Evolutionary conservation across 352 stramenopile genomes (phyloP).

Genomic region (Phytophthora foliorum): DNA sequence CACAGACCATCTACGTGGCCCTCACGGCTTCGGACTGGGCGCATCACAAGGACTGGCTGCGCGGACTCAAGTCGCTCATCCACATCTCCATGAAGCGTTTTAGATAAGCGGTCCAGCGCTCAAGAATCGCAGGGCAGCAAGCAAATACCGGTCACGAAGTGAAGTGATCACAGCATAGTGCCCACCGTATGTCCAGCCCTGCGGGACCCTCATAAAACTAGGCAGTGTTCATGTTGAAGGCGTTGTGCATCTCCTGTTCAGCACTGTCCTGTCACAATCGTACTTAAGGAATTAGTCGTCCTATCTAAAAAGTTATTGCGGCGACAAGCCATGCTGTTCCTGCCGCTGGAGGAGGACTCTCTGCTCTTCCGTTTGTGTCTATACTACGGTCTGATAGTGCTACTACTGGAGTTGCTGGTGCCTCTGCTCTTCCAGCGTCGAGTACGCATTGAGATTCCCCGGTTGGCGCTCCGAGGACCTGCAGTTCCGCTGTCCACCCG

Average conservation of each 20-base stretch:
- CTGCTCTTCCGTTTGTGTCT: slow-evolving; percentile 64
- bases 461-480: slow-evolving; percentile 26
- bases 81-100: slow-evolving; percentile 94
- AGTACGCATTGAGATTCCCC: slow-evolving; percentile 58
- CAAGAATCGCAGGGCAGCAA: slow-evolving; percentile 14
- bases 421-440: slow-evolving; percentile 65
- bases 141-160: slow-evolving; percentile 22
- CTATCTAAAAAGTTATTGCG: not conserved
- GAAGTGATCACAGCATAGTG: slow-evolving; percentile 18
- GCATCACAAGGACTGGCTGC: slow-evolving; percentile 98
- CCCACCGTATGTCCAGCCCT: slow-evolving; percentile 12
- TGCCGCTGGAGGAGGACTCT: slow-evolving; percentile 65
- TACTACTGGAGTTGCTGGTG: slow-evolving; percentile 60
- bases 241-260: too few species aligned
- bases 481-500: slow-evolving; percentile 41
- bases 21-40: slow-evolving; percentile 95
- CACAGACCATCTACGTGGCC: slow-evolving; percentile 89
- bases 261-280: not conserved
- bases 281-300: not conserved
- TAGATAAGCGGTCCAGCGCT: slow-evolving; percentile 65
- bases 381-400: slow-evolving; percentile 60
- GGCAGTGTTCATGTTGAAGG: slow-evolving; percentile 16
- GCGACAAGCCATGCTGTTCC: slow-evolving; percentile 43
- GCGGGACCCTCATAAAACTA: slow-evolving; percentile 27
- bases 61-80: slow-evolving; percentile 97